Base-by-base conservation (phyloP, 768 basidiomycete genomes). In the Suillus paluster region DNA sequence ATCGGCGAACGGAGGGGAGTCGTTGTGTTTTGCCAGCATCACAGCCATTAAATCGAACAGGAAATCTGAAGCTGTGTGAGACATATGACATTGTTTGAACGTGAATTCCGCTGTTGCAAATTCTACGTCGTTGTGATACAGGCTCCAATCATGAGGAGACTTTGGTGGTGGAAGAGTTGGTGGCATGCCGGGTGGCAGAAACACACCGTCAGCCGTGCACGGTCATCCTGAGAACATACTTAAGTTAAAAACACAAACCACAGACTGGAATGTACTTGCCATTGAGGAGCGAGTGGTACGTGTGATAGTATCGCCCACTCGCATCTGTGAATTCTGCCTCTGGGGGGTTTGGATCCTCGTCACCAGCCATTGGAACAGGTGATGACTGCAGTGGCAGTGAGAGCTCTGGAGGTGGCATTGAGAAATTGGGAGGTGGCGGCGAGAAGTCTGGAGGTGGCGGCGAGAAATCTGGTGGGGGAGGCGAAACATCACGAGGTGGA, bases 91-190 rank as follows among this genome's bases (percentile, higher is more conserved):
- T 19, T 62, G 27, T 10, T 50, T 57, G 60, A 59, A 76, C 0
- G 71, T 46, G 38, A 75, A 67, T 6, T 77, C 68, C 0, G 73
- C 68, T 4, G 66, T 2, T 27, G 66, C 64, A 41, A 73, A 74
- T 45, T 69, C 63, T 4, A 65, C 19, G 3, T 70, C 58, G 12
- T 30, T 57, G 0, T 56, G 8, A 27, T 64, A 74, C 2, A 72
- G 72, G 3, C 44, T 27, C 69, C 70, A 73, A 17, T 67, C 64
- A 11, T 57, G 60, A 17, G 6, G 42, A 3, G 9, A 4, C 27
- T 56, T 17, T 6, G 48, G 56, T 17, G 64, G 58, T 2, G 63
- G 62, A 10, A 60, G 58, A 4, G 60, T 49, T n/a, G 14, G 27
- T 23, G 1, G 38, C 17, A 38, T 6, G n/a, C 54, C 58, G 15